phyloP scores from a whole-genome alignment of 768 basidiomycete species.

The Mycena metata region DNA sequence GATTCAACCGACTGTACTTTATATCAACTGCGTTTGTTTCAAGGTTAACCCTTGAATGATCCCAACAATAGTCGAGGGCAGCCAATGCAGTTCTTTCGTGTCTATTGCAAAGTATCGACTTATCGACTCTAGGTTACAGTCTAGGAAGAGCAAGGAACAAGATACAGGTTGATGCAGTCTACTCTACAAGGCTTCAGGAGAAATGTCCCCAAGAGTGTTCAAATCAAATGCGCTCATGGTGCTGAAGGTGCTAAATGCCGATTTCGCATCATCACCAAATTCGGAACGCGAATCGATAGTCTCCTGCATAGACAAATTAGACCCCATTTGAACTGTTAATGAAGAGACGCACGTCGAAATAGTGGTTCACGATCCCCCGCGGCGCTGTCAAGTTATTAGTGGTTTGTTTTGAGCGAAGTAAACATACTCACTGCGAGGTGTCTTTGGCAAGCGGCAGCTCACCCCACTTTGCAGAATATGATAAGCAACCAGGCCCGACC shows the following conservation, averaged over 20 bases:
- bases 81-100: conserved; percentile 15
- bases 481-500: conserved; percentile 92
- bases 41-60: too few relatives aligned
- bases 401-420: background rate
- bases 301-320: conserved; percentile 61
- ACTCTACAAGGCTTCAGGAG: conserved; percentile 75
- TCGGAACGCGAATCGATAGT: conserved; percentile 80
- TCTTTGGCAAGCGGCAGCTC: conserved; percentile 91
- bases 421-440: conserved; percentile 84
- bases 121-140: conserved; percentile 23
- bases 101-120: conserved; percentile 27
- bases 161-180: conserved; percentile 5
- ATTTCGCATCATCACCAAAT: conserved; percentile 78
- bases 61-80: background rate
- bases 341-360: conserved; percentile 84
- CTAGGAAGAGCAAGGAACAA: background rate
- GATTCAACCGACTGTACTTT: too few relatives aligned
- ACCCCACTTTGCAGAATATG: conserved; percentile 93
- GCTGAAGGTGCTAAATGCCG: conserved; percentile 73
- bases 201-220: conserved; percentile 75
- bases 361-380: conserved; percentile 87
- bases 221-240: conserved; percentile 68
- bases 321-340: conserved; percentile 17
- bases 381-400: conserved; percentile 69
- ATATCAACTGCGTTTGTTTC: too few relatives aligned